These are phyloP conservation scores for Candida silvicultrix DNA, from an alignment of 805 yeast genomes.

Conservation along the genomic window DNA sequence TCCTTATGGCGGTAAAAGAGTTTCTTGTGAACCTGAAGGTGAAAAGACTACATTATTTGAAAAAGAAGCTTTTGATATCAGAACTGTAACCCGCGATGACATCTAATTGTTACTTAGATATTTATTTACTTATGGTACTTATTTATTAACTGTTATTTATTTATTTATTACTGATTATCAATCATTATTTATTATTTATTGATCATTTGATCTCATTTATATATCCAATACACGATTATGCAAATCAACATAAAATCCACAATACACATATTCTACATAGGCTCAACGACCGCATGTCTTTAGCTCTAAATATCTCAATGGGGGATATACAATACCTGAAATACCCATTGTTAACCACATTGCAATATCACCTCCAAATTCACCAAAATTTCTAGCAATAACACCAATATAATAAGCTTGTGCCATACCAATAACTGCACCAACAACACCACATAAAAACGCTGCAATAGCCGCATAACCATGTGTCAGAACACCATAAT, in stretches of 20 bases:
- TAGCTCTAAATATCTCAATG: slow-evolving; percentile 59
- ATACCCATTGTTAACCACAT: slow-evolving; percentile 75
- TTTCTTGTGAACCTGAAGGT: slow-evolving; percentile 68
- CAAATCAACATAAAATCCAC: too few relatives aligned
- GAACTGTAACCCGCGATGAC: slow-evolving; percentile 67
- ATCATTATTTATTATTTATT: slow-evolving; percentile 1
- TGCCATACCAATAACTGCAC: slow-evolving; percentile 83
- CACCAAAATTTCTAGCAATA: slow-evolving; percentile 58
- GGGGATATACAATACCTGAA: slow-evolving; percentile 58
- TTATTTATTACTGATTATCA: too few relatives aligned
- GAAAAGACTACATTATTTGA: slow-evolving; percentile 59
- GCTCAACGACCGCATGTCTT: slow-evolving; percentile 41
- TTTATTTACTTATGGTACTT: slow-evolving; percentile 2
- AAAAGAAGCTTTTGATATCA: slow-evolving; percentile 62
- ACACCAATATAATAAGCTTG: slow-evolving; percentile 84
- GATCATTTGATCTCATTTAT: background rate
- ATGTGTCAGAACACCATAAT: slow-evolving; percentile 48
- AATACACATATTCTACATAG: too few relatives aligned
- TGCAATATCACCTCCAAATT: slow-evolving; percentile 73
- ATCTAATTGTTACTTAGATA: slow-evolving; percentile 29
- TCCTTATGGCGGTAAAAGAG: slow-evolving; percentile 57
- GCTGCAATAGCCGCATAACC: slow-evolving; percentile 69
- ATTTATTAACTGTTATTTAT: slow-evolving; percentile 1
- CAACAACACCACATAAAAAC: slow-evolving; percentile 66
- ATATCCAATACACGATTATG: background rate